Conservation (phyloP, 805 yeast genomes). For the Ogataea chonburiensis region DNA sequence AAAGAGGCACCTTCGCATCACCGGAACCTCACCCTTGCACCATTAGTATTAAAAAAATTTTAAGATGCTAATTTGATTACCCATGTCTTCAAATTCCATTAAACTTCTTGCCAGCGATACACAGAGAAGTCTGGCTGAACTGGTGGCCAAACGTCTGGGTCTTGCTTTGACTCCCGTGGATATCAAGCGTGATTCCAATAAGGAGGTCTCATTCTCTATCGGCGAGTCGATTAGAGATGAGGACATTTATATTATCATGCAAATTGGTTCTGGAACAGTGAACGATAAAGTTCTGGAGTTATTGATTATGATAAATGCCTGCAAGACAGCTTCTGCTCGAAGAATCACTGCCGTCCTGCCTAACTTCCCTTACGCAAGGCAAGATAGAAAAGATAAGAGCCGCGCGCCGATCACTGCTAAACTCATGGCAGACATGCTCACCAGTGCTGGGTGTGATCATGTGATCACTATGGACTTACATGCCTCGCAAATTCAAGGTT, state of each 20-base stretch:
- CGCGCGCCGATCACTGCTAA: constrained; percentile 87
- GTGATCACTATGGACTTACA: constrained; percentile 86
- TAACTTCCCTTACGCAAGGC: constrained; percentile 85
- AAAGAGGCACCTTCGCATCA: constrained; percentile 5
- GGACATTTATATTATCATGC: constrained; percentile 76
- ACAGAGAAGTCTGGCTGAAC: constrained; percentile 65
- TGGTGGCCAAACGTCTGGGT: constrained; percentile 60
- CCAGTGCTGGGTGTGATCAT: constrained; percentile 84
- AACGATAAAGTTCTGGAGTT: constrained; percentile 75
- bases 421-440: constrained; percentile 76
- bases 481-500: constrained; percentile 88
- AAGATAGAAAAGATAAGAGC: constrained; percentile 80
- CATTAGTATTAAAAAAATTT: constrained; percentile 8
- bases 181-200: constrained; percentile 63
- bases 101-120: constrained; percentile 67
- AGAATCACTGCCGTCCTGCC: constrained; percentile 82
- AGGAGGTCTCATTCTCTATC: constrained; percentile 73
- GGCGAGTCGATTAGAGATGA: constrained; percentile 86
- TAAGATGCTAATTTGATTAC: neutral
- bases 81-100: constrained; percentile 72
- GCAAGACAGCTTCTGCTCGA: constrained; percentile 80
- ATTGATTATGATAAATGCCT: constrained; percentile 76
- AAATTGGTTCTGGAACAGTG: constrained; percentile 74
- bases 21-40: constrained; percentile 10
- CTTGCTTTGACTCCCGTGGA: constrained; percentile 59